A percentile compares a stretch with the other conserved stretches of the same genome.
These are phyloP conservation scores for Paracoccidioides brasiliensis DNA, from an alignment of 2,329 filamentous ascomycete genomes.

Conservation along the genomic window DNA sequence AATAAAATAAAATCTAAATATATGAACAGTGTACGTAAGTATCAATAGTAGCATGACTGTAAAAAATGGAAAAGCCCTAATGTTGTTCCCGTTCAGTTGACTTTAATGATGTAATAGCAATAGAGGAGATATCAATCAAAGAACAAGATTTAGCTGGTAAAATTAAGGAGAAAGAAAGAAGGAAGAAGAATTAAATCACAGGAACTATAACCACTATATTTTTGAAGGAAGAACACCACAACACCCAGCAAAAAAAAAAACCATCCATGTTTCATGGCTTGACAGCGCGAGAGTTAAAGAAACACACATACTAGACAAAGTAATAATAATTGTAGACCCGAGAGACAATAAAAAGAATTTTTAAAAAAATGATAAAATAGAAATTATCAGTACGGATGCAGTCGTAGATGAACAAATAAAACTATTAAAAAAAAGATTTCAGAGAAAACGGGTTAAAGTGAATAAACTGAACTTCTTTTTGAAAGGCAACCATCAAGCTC, in stretches of 20 bases:
- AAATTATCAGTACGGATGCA: background rate
- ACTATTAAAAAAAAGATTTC: background rate
- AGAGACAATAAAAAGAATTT: background rate
- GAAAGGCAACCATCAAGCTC: background rate
- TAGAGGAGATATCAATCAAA: background rate
- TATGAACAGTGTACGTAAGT: too few relatives aligned
- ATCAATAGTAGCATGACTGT: too few relatives aligned
- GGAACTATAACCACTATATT: background rate
- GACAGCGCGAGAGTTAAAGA: background rate
- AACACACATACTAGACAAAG: background rate
- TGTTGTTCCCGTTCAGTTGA: too few relatives aligned
- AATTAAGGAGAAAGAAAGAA: background rate
- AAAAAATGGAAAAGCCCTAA: too few relatives aligned
- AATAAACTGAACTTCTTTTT: too few relatives aligned
- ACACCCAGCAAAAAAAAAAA: background rate
- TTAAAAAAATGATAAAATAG: background rate
- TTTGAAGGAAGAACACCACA: background rate
- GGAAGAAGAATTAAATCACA: slow-evolving; percentile 1
- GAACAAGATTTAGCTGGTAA: background rate
- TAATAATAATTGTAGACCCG: background rate
- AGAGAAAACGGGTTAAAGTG: too few relatives aligned
- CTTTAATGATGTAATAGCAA: background rate
- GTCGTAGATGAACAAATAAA: background rate
- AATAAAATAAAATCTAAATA: too few relatives aligned
- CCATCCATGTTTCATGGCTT: background rate